Base-by-base conservation (phyloP, 2,329 filamentous ascomycete species). In the Phoma herbarum region DNA sequence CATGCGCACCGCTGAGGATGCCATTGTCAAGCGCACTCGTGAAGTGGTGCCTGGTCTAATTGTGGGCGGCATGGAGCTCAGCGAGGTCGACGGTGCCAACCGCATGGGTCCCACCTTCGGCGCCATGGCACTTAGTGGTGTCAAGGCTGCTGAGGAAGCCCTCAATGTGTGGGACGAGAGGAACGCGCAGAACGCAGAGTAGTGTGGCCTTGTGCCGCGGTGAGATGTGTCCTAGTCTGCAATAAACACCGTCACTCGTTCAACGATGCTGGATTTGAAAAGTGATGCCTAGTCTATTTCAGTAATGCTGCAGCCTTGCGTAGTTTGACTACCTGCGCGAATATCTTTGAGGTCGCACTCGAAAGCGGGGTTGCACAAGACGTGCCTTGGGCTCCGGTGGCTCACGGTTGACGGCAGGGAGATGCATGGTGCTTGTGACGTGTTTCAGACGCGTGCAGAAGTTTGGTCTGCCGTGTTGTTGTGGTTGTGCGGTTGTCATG, bases 31-130 rank as follows among this genome's bases (percentile, higher is more conserved):
- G 84, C 85, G 90, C 67, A 97, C 93, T 7, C 88, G 93, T 61
- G 93, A 97, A 83, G 85, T 97, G 60, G 88, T 93, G 14, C 92
- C 92, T 6, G 93, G 93, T 26, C 82, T 97, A 64, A 92, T 97
- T 70, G 90, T 96, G n/a, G 93, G 93, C 52, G 93, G 93, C 37
- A 97, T 97, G 93, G 93, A 97, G 79, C 82, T 97, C 66, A 91
- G 88, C 59, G 93, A 97, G 79, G 88, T 96, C 29, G 93, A 97
- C 72, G 93, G 92, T 18, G 91, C 92, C 62, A 96, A 96, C 81
- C 87, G 93, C 52, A 97, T 97, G 93, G 93, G 89, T 2, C 91
- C 91, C 37, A 94, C 91, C 1, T 95, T 95, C 75, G 92, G 92
- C 56, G 93, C 93, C 51, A 97, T 97, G 93, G 91, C 86, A 20